These are phyloP conservation scores for Pythium pyrilobum DNA, from an alignment of 352 stramenopile genomes.

Conservation along the genomic window DNA sequence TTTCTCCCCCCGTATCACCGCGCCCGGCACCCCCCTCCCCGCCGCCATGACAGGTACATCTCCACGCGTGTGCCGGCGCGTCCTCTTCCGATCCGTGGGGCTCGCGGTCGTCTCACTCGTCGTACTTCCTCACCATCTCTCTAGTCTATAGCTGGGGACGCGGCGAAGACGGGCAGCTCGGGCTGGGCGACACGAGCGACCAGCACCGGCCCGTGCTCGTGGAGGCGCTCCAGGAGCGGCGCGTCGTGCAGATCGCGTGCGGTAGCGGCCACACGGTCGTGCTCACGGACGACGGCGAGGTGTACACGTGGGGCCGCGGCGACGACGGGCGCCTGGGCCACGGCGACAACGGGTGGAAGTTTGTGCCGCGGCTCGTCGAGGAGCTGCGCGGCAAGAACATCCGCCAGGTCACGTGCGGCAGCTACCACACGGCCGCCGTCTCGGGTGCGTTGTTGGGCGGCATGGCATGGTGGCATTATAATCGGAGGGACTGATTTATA, in stretches of 20 bases:
- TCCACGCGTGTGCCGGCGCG: constrained; percentile 21
- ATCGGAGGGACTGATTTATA: not conserved
- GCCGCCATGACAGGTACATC: constrained; percentile 14
- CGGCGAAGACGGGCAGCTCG: constrained; percentile 83
- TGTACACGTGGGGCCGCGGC: constrained; percentile 88
- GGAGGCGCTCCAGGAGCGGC: constrained; percentile 75
- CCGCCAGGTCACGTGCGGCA: constrained; percentile 92
- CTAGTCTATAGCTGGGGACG: constrained; percentile 86
- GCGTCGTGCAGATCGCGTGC: constrained; percentile 86
- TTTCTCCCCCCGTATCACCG: not conserved
- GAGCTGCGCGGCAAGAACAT: constrained; percentile 88
- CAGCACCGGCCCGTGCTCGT: constrained; percentile 80
- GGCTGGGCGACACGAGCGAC: constrained; percentile 83
- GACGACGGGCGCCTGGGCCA: constrained; percentile 89
- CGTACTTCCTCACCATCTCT: not conserved
- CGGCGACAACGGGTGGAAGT: constrained; percentile 96
- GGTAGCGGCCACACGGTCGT: constrained; percentile 87
- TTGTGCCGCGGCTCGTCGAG: constrained; percentile 92
- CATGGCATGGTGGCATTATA: not conserved
- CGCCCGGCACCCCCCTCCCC: too few relatives aligned
- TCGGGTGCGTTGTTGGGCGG: constrained; percentile 44
- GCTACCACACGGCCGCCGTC: constrained; percentile 95
- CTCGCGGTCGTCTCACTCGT: not conserved
- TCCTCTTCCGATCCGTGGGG: not conserved
- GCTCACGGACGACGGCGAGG: constrained; percentile 83